Conservation (phyloP, 2,329 filamentous ascomycete genomes). For the Sporothrix inflata region DNA sequence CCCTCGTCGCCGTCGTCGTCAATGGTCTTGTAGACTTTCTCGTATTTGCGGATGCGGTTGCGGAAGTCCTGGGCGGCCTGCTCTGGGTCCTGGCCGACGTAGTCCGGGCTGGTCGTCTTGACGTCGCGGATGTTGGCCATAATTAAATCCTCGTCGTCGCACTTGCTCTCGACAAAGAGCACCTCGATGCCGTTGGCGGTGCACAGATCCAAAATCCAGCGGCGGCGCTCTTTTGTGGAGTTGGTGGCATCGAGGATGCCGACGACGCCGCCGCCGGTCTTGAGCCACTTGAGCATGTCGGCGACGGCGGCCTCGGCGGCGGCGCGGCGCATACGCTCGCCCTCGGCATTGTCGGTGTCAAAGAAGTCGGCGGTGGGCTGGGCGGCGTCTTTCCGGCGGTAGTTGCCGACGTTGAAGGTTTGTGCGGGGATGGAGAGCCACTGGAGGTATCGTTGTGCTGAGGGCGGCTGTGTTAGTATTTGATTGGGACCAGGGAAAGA, state of each 20-base stretch:
- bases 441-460: conserved; percentile 89
- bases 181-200: conserved; percentile 79
- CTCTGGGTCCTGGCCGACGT: conserved; percentile 91
- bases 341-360: conserved; percentile 85
- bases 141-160: conserved; percentile 92
- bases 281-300: conserved; percentile 96
- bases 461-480: neutral
- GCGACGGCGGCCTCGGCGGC: conserved; percentile 89
- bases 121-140: conserved; percentile 98
- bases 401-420: conserved; percentile 97
- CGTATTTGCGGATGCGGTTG: conserved; percentile 93
- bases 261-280: conserved; percentile 78
- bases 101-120: conserved; percentile 95
- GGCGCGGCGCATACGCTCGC: conserved; percentile 82
- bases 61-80: conserved; percentile 88
- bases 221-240: conserved; percentile 83
- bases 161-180: conserved; percentile 95
- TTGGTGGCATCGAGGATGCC: conserved; percentile 97
- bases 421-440: conserved; percentile 95
- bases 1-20: conserved; percentile 79
- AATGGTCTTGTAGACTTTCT: conserved; percentile 94
- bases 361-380: conserved; percentile 95
- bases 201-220: conserved; percentile 88
- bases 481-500: neutral
- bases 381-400: conserved; percentile 85